phyloP scores from a whole-genome alignment of 139 green algal genomes.

The Micromonas pusilla region DNA sequence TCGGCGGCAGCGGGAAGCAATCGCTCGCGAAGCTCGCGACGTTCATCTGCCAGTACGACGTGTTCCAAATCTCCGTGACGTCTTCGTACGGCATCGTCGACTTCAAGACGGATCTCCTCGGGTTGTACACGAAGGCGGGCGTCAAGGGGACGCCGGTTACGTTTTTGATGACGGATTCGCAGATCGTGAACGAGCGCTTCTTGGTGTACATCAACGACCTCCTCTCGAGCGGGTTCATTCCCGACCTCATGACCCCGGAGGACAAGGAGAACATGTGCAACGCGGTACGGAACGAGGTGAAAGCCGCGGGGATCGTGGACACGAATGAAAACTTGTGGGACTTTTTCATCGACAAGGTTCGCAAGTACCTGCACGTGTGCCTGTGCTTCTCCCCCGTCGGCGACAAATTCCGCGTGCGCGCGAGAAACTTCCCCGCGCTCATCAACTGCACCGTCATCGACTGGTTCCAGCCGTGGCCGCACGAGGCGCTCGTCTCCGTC shows the following conservation, averaged over 20 bases:
- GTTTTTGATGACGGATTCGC: slow-evolving; percentile 77
- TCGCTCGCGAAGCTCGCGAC: slow-evolving; percentile 48
- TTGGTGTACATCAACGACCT: slow-evolving; percentile 84
- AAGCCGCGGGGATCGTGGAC: slow-evolving; percentile 41
- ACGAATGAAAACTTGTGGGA: slow-evolving; percentile 67
- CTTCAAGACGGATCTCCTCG: slow-evolving; percentile 75
- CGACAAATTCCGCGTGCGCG: slow-evolving; percentile 59
- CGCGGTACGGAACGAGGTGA: slow-evolving; percentile 46
- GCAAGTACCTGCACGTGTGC: slow-evolving; percentile 73
- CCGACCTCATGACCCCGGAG: slow-evolving; percentile 65
- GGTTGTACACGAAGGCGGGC: slow-evolving; percentile 64
- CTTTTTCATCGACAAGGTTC: slow-evolving; percentile 65
- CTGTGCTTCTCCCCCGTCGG: slow-evolving; percentile 72
- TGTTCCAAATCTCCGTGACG: slow-evolving; percentile 81
- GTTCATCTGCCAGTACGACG: slow-evolving; percentile 55
- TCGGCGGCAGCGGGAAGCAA: slow-evolving; percentile 56
- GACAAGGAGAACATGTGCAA: slow-evolving; percentile 68
- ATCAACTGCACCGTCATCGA: slow-evolving; percentile 85
- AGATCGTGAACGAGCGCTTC: slow-evolving; percentile 76
- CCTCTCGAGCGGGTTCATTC: slow-evolving; percentile 75
- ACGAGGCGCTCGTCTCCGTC: slow-evolving; percentile 71
- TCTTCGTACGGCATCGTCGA: slow-evolving; percentile 67
- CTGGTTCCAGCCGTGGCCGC: slow-evolving; percentile 83
- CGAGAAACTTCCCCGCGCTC: slow-evolving; percentile 80
- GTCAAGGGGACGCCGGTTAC: slow-evolving; percentile 62